Conservation (phyloP, 2,329 filamentous ascomycete species). For the Trichoderma polysporum region DNA sequence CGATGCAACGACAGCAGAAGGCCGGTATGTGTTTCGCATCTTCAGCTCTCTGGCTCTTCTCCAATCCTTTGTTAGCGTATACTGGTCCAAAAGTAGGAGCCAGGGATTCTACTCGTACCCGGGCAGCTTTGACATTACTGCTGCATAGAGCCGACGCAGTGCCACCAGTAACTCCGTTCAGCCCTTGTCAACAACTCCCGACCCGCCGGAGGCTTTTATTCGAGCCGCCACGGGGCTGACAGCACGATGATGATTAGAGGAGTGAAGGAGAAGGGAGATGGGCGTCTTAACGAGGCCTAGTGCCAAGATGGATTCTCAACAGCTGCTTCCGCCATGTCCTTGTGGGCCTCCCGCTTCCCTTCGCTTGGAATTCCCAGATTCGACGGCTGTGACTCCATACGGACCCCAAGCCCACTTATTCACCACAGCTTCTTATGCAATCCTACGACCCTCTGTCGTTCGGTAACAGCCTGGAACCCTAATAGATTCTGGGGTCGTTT, state of each 20-base stretch:
- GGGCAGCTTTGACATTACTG: background rate
- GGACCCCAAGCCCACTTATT: background rate
- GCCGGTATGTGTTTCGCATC: background rate
- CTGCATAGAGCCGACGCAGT: background rate
- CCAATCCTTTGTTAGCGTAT: background rate
- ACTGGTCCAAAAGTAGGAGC: background rate
- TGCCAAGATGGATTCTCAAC: background rate
- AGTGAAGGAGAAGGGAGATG: background rate
- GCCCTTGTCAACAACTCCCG: background rate
- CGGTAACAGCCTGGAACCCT: background rate
- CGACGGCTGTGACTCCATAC: background rate
- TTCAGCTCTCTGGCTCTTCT: background rate
- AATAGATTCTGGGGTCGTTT: background rate
- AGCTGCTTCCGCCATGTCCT: background rate
- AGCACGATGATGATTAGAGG: background rate
- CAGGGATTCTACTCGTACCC: background rate
- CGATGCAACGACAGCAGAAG: background rate
- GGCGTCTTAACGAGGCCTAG: background rate
- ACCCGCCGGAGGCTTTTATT: background rate
- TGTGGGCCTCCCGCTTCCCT: background rate
- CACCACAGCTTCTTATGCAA: background rate
- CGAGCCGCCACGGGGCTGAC: background rate
- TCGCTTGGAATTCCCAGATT: slow-evolving; percentile 14
- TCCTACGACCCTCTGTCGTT: background rate
- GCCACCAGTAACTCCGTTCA: background rate